These are phyloP conservation scores for Calonectria henricotiae DNA, from an alignment of 2,329 filamentous ascomycete genomes.

Conservation along the genomic window DNA sequence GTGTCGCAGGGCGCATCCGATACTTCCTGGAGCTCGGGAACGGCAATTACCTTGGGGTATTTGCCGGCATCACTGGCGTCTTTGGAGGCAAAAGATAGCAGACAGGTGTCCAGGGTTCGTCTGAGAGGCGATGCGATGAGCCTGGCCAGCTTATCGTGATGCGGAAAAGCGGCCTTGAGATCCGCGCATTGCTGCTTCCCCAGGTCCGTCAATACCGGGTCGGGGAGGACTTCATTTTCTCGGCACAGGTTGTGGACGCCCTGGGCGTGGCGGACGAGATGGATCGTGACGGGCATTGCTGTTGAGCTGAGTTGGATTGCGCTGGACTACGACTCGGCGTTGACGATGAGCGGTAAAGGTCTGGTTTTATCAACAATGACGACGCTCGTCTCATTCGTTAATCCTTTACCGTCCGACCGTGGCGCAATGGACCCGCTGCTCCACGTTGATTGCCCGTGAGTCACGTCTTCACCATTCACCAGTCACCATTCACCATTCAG, in stretches of 20 bases:
- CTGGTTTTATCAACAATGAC: not conserved
- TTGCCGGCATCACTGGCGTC: not conserved
- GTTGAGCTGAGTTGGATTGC: not conserved
- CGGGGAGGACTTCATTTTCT: slow-evolving; percentile 28
- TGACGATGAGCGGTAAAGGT: slow-evolving; percentile 2
- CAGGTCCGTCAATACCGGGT: slow-evolving; percentile 23
- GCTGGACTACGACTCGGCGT: not conserved
- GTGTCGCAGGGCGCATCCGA: slow-evolving; percentile 35
- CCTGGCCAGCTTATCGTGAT: slow-evolving; percentile 21
- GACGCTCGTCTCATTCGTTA: not conserved
- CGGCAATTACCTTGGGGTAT: slow-evolving; percentile 12
- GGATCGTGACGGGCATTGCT: slow-evolving; percentile 33
- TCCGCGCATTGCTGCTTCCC: slow-evolving; percentile 32
- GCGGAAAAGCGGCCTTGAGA: slow-evolving; percentile 26
- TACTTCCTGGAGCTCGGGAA: slow-evolving; percentile 34
- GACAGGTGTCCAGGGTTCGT: slow-evolving; percentile 32
- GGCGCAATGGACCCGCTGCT: slow-evolving; percentile 17
- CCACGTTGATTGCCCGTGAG: slow-evolving; percentile 19
- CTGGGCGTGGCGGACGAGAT: slow-evolving; percentile 37
- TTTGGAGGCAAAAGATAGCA: slow-evolving; percentile 23
- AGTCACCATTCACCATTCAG: slow-evolving; percentile 9
- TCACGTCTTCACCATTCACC: slow-evolving; percentile 11
- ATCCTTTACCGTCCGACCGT: not conserved
- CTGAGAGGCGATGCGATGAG: slow-evolving; percentile 31
- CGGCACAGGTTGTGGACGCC: slow-evolving; percentile 32